Evolutionary conservation across 1,139 yeast genomes (phyloP).

Genomic region (Hyphopichia wangnamkhiaoensis): DNA sequence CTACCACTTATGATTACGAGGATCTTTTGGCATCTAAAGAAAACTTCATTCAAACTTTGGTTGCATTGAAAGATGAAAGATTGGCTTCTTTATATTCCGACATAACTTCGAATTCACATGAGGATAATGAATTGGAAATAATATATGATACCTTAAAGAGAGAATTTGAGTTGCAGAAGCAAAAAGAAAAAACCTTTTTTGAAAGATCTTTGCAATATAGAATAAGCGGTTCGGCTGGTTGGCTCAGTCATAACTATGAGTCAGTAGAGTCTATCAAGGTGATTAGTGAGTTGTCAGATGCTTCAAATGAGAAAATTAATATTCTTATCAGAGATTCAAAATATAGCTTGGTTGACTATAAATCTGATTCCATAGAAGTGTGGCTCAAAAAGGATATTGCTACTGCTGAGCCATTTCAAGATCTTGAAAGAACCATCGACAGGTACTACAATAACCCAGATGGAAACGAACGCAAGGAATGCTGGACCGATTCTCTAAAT

Average conservation of each 20-base stretch:
- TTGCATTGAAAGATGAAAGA: conserved; percentile 27
- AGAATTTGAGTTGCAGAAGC: conserved; percentile 21
- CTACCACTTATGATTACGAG: conserved; percentile 14
- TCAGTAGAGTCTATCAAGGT: background rate
- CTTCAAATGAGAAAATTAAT: background rate
- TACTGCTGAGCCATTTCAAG: background rate
- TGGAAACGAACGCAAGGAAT: background rate
- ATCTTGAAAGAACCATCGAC: background rate
- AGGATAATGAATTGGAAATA: conserved; percentile 22
- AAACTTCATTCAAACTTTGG: conserved; percentile 20
- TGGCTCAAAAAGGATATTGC: background rate
- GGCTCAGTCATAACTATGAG: conserved; percentile 16
- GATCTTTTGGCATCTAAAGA: conserved; percentile 18
- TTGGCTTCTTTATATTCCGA: conserved; percentile 20
- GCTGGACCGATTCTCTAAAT: background rate
- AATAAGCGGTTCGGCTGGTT: conserved; percentile 17
- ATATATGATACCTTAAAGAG: conserved; percentile 28
- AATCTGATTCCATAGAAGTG: background rate
- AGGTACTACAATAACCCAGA: background rate
- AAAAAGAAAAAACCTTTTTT: conserved; percentile 11
- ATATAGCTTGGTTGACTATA: background rate
- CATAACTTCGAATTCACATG: conserved; percentile 9
- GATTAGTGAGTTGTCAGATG: background rate
- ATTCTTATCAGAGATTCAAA: background rate
- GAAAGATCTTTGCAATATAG: conserved; percentile 11